A percentile compares a stretch with the other conserved stretches of the same genome.
These are phyloP conservation scores for Fragilaria crotonensis DNA, from an alignment of 108 stramenopile genomes.

Conservation along the genomic window DNA sequence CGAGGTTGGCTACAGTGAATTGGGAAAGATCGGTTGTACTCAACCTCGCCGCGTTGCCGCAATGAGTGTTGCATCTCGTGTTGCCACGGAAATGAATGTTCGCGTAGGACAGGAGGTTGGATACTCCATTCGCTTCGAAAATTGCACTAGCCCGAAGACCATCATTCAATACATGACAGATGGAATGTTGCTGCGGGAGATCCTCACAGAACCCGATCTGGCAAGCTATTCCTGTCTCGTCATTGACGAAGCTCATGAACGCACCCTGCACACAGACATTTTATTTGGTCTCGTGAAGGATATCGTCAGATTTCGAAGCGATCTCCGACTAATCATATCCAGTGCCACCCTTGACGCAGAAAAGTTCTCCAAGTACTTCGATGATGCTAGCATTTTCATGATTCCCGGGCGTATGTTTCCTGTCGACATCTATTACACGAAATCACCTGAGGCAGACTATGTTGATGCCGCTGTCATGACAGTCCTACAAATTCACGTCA, in stretches of 20 bases:
- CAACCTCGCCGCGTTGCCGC: conserved; percentile 98
- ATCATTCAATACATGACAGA: conserved; percentile 97
- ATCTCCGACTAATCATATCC: conserved; percentile 93
- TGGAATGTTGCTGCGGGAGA: conserved; percentile 95
- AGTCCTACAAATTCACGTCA: conserved; percentile 95
- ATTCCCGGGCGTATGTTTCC: conserved; percentile 88
- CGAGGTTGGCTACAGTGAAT: conserved; percentile 94
- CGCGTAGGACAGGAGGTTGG: conserved; percentile 97
- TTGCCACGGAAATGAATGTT: conserved; percentile 93
- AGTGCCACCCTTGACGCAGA: conserved; percentile 98
- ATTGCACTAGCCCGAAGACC: conserved; percentile 92
- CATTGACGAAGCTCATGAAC: conserved; percentile 98
- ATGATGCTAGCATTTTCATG: conserved; percentile 97
- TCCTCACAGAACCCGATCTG: conserved; percentile 94
- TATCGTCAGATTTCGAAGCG: conserved; percentile 89
- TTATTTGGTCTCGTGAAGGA: conserved; percentile 97
- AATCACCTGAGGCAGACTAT: conserved; percentile 98
- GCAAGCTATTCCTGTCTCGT: conserved; percentile 91
- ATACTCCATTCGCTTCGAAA: conserved; percentile 98
- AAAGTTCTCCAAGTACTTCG: conserved; percentile 97
- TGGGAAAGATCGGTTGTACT: conserved; percentile 97
- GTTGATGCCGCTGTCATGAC: conserved; percentile 99
- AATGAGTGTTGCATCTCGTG: conserved; percentile 97
- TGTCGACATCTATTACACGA: conserved; percentile 95
- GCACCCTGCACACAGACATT: conserved; percentile 96